Conservation (phyloP, 2,329 filamentous ascomycete species). For the Cercospora sp. region DNA sequence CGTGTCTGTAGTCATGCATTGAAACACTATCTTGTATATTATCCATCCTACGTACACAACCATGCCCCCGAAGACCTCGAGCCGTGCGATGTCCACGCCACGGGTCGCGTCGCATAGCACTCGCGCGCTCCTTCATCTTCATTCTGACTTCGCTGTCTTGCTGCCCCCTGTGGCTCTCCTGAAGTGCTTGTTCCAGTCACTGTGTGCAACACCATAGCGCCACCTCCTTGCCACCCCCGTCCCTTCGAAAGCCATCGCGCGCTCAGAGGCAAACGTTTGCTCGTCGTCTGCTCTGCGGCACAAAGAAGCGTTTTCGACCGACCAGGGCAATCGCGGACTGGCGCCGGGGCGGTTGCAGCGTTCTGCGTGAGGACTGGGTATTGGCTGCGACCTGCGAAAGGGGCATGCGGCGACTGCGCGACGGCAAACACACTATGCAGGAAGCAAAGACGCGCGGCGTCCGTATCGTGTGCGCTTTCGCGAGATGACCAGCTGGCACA, state of each 20-base stretch:
- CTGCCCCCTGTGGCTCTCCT: neutral
- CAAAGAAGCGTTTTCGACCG: neutral
- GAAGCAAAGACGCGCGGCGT: neutral
- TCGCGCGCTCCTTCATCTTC: neutral
- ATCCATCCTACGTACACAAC: neutral
- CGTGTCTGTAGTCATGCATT: neutral
- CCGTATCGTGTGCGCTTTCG: neutral
- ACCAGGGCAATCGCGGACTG: neutral
- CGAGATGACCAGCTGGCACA: neutral
- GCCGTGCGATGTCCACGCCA: neutral
- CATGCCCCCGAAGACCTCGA: neutral
- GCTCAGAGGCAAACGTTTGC: neutral
- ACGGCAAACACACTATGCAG: neutral
- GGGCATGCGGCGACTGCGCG: neutral
- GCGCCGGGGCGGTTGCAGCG: neutral
- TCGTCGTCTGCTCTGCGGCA: neutral
- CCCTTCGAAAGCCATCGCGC: neutral
- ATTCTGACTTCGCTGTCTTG: neutral
- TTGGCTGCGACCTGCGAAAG: neutral
- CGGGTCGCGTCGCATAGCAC: neutral
- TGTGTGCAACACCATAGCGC: neutral
- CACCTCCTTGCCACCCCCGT: neutral
- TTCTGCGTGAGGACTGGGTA: neutral
- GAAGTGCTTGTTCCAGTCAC: neutral
- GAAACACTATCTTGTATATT: neutral